Conservation (phyloP, 2,329 filamentous ascomycete genomes). For the Trichoderma polysporum region DNA sequence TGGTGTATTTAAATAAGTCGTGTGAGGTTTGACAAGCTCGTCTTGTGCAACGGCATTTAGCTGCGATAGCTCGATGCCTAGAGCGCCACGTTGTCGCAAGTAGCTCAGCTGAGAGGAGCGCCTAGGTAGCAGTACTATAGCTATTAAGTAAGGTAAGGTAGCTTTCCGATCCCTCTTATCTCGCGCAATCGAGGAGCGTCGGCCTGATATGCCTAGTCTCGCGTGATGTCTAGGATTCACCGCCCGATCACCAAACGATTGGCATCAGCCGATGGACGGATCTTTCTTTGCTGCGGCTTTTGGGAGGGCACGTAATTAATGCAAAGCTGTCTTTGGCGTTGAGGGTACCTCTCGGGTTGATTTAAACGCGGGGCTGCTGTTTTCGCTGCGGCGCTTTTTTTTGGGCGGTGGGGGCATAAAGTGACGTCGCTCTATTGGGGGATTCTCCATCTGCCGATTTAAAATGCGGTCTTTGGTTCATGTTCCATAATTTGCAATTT, state of each 20-base stretch:
- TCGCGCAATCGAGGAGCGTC: not conserved
- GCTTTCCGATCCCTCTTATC: not conserved
- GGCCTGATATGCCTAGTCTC: not conserved
- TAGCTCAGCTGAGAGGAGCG: slow-evolving; percentile 1
- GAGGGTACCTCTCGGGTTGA: not conserved
- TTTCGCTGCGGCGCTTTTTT: not conserved
- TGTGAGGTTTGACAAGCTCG: not conserved
- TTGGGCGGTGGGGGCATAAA: not conserved
- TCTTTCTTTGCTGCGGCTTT: not conserved
- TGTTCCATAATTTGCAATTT: not conserved
- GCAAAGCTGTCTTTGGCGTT: not conserved
- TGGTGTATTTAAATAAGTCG: not conserved
- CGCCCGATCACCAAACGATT: not conserved
- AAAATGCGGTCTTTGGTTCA: not conserved
- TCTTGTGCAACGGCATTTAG: not conserved
- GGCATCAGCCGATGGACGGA: not conserved
- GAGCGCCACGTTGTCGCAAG: slow-evolving; percentile 7
- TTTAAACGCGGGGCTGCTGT: slow-evolving; percentile 15
- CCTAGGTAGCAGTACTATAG: too few relatives aligned
- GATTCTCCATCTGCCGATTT: not conserved
- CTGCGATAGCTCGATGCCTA: not conserved
- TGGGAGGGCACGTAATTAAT: not conserved
- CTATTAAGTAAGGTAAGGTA: too few relatives aligned
- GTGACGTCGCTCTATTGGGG: not conserved
- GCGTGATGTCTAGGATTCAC: not conserved